Base-by-base conservation (phyloP, 2,329 filamentous ascomycete species). In the Colletotrichum chrysophilum region DNA sequence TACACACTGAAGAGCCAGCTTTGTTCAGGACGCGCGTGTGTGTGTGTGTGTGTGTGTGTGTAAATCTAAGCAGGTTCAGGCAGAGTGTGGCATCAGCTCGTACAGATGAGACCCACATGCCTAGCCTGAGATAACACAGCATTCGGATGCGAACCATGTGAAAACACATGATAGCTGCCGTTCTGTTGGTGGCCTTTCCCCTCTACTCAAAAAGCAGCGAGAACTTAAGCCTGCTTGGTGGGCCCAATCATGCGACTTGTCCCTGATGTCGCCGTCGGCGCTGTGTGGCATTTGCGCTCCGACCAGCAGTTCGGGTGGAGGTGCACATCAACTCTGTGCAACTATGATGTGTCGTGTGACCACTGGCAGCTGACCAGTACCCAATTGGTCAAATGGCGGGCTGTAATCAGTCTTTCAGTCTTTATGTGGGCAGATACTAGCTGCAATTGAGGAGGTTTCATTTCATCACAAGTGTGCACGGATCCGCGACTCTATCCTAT, bases 401-500 rank as follows among this genome's bases (percentile, higher is more conserved):
- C 38, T 48, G 38, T n/a, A 21, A 48, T 48, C 18, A 48, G 18
- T n/a, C 38, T n/a, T 48, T 12, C 0, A 2, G 38, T 24, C 21
- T 24, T 24, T 24, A 24, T 24, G 21, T 21, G 18, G 18, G 9
- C 0, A n/a, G 18, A n/a, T 0, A 48, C 1, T 12, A n/a, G 38
- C 18, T 48, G 18, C 18, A 48, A 1, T 21, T n/a, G 18, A 48
- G 18, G 5, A 48, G 9, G n/a, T n/a, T 0, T n/a, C 18, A 12
- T 48, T 2, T n/a, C 0, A 21, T 48, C 38, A 48, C 9, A 48
- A 48, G 38, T 48, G 38, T 48, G 38, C 38, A n/a, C 9, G 18
- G 38, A 48, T 48, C 38, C 5, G 38, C 4, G 36, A 38, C 36
- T 38, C 16, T 38, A 38, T 38, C 36, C 36, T 36, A 38, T 18